phyloP scores from a whole-genome alignment of 139 green algal genomes.

The Trebouxia sp. region DNA sequence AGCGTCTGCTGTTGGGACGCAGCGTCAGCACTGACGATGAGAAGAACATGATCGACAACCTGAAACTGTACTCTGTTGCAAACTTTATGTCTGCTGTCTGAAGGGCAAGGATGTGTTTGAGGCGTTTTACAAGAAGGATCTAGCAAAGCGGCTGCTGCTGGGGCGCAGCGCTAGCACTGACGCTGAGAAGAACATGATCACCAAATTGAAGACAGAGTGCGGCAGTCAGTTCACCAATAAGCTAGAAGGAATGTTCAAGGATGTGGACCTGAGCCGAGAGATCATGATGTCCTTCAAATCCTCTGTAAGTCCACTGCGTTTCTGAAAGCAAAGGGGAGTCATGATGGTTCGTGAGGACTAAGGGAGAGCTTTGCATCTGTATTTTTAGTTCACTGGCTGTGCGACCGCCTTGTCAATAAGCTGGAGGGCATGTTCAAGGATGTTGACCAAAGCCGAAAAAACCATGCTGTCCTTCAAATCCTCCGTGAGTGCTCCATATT shows the following conservation, averaged over 20 bases:
- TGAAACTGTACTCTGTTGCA: too few species aligned
- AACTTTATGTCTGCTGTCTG: neutral
- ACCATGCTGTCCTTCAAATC: conserved; percentile 72
- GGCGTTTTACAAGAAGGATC: conserved; percentile 99
- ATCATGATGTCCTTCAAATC: conserved; percentile 73
- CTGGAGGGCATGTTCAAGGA: conserved; percentile 99
- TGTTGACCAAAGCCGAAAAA: conserved; percentile 77
- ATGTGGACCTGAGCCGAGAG: conserved; percentile 78
- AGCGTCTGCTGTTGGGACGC: conserved; percentile 88
- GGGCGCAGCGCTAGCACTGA: conserved; percentile 83
- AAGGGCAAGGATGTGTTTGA: conserved; percentile 99
- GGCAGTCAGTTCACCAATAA: conserved; percentile 97
- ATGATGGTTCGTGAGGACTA: too few species aligned
- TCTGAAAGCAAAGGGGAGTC: too few species aligned
- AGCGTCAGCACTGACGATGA: conserved; percentile 88
- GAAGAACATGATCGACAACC: conserved; percentile 92
- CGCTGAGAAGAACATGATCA: conserved; percentile 94
- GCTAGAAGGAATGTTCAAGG: conserved; percentile 99
- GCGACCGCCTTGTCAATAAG: too few species aligned
- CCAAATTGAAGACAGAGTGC: conserved; percentile 97
- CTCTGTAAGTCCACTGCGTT: conserved; percentile 13
- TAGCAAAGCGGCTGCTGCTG: conserved; percentile 96
- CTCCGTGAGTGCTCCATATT: conserved; percentile 16
- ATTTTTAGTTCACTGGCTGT: too few species aligned
- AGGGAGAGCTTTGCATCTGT: too few species aligned